These are phyloP conservation scores for Yamadazyma ubonensis DNA, from an alignment of 805 yeast genomes.

Conservation along the genomic window DNA sequence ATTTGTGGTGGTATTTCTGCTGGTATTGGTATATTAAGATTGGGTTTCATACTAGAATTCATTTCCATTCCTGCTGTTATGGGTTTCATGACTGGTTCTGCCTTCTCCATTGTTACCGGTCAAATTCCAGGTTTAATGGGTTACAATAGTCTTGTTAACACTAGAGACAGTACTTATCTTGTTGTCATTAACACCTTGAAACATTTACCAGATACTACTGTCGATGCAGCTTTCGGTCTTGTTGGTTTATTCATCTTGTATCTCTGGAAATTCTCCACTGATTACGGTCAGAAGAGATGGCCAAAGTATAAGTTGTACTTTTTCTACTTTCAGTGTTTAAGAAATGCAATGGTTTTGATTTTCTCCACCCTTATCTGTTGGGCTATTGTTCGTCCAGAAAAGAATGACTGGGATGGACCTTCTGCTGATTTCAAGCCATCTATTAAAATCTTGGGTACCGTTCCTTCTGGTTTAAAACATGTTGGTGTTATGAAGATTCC, in stretches of 20 bases:
- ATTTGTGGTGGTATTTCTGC: slow-evolving; percentile 84
- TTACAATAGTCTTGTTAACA: slow-evolving; percentile 59
- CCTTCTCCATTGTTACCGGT: slow-evolving; percentile 76
- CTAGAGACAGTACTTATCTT: slow-evolving; percentile 66
- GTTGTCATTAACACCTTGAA: slow-evolving; percentile 73
- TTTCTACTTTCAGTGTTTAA: slow-evolving; percentile 72
- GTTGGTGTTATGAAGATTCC: slow-evolving; percentile 74
- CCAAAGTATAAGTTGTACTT: slow-evolving; percentile 56
- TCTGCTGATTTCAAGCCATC: slow-evolving; percentile 38
- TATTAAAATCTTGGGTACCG: slow-evolving; percentile 67
- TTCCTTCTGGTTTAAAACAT: slow-evolving; percentile 78
- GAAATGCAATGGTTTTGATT: slow-evolving; percentile 79
- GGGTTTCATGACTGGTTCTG: slow-evolving; percentile 96
- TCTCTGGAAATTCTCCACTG: slow-evolving; percentile 65
- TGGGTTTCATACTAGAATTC: slow-evolving; percentile 86
- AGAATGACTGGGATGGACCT: slow-evolving; percentile 28
- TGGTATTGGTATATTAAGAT: slow-evolving; percentile 76
- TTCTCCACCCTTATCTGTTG: slow-evolving; percentile 82
- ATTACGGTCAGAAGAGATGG: slow-evolving; percentile 58
- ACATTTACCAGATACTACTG: slow-evolving; percentile 62
- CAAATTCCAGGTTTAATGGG: slow-evolving; percentile 90
- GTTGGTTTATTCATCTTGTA: slow-evolving; percentile 71
- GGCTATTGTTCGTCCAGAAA: slow-evolving; percentile 60
- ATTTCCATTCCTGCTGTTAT: slow-evolving; percentile 89
- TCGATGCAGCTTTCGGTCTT: slow-evolving; percentile 89